Evolutionary conservation across 176 grass and related monocot genomes (phyloP), one percentile per base, ranked within the genome.

Genomic region (Zea mays): DNA sequence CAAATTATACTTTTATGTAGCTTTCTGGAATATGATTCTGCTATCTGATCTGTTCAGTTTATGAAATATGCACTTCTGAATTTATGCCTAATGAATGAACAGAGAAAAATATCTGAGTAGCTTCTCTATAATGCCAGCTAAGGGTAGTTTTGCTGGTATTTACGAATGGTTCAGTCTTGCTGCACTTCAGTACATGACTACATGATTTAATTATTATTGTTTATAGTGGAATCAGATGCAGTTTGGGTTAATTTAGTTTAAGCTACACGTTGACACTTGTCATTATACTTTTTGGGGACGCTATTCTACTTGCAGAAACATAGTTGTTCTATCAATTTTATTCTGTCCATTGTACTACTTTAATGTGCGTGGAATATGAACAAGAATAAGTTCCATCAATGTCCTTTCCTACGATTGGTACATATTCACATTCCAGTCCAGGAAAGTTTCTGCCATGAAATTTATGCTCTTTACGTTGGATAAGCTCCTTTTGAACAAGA

Each of bases 391-490:
- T 89, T 97, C 87, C 82, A 70, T 81, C 81, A 79, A 37, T 20
- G 81, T 85, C 90, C 85, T 97, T 90, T 92, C 87, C 69, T 84
- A 92, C 92, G 87, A 90, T 90, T 84, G 85, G 93, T 88, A 92
- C 80, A 92, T 90, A 92, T 97, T 97, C 85, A 86, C 48, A 80
- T 80, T 81, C 52, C 65, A 81, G 65, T 77, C 82, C 58, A 86
- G 76, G 81, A 89, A 86, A 85, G 49, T 63, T 38, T 56, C 44
- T 58, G 70, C 54, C 79, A 66, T 83, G 58, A 56, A 66, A 74
- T 72, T 74, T 79, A 66, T 83, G 70, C 84, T 79, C 41, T 83
- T 80, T 86, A 83, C 36, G 52, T 80, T 82, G 67, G 42, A 81
- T 89, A 81, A 85, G 60, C 82, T 78, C 72, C 82, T 85, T 81